Evolutionary conservation across 2,329 filamentous ascomycete species (phyloP), one percentile per base, ranked within the genome.

Genomic region (Hymenoscyphus fructigenus): DNA sequence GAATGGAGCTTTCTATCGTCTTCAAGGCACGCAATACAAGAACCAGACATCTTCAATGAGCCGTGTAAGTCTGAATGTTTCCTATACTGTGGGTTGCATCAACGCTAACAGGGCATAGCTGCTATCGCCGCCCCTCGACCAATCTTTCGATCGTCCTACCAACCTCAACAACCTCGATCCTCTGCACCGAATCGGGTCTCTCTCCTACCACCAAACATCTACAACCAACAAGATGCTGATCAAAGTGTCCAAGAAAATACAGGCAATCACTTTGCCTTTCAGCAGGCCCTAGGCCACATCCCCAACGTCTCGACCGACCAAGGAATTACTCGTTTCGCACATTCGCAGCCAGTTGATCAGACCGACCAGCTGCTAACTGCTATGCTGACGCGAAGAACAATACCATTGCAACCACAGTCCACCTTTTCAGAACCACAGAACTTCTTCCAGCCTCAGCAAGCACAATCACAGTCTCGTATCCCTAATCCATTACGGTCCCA

Each of bases 181-280:
- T 44, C 64, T 15, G 60, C 41, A 2, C 59, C 62, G 29, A 60
- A 50, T 36, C 71, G 71, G 63, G 60, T 73, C 7, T 69, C 73
- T 53, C 60, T 74, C 17, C 44, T 61, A 29, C 70, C 70, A 65
- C 66, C 61, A 62, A 66, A 44, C 36, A 47, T 64, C 17, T 69
- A 67, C 32, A 60, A 23, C n/a, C 69, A 71, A 29, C 62, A 62
- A 53, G 65, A 62, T 32, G 56, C 17, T 9, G 29, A 3, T 57
- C 28, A 15, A 57, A 23, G 26, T 1, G 29, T 34, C 26, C 17
- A 44, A 58, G 67, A 70, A 47, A 57, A 61, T 66, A 67, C 68
- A 12, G 66, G 73, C n/a, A 71, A 73, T 67, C 67, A 71, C 63
- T 75, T 74, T 61, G 67, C 63, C 61, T 69, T 74, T 60, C 60